Base-by-base conservation (phyloP, 495 filamentous ascomycete species). In the Neurospora tetrasperma region DNA sequence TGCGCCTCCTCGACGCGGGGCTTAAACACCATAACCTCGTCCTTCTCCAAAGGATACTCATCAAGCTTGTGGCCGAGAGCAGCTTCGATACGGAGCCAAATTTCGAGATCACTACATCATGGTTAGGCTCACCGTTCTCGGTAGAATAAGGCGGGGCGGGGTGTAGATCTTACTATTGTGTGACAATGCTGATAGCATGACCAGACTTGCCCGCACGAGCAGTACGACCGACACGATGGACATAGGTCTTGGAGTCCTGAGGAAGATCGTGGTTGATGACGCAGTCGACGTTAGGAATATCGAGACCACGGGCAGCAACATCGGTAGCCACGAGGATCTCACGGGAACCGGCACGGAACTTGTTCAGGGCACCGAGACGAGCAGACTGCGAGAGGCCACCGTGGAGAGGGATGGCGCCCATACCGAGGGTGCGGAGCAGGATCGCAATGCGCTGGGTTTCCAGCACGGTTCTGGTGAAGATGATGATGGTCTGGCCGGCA, bases 281-380 rank as follows among this genome's bases (percentile, higher is more conserved):
- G 0, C 94, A 82, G 74, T 97, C 94, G 4, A 99, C 96, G 66
- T 89, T 89, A 27, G 95, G 94, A 73, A 98, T 97, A 88, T 99
- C 96, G 9, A 99, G 86, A 84, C 96, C 96, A 77, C 96, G 88
- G 10, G 96, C 93, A 5, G 96, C 96, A 38, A 98, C 94, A 78
- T 98, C 96, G 0, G 95, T 98, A 1, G 94, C 94, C n/a, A 98
- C 91, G 16, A 98, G 88, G 72, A 99, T 94, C 72, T 94, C 88
- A 11, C 94, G 85, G 69, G 83, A 87, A 14, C 90, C 87, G 2
- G 89, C 87, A 12, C 90, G 88, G 85, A 99, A 98, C 81, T 97
- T 98, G 77, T 90, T 90, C 16, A 98, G 84, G 0, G 96, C 90
- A 10, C 92, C 94, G 0, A 99, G 82, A 35, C 96, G 92, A 6